These are phyloP conservation scores for Calonectria pseudoreteaudii DNA, from an alignment of 2,329 filamentous ascomycete species.

Conservation along the genomic window DNA sequence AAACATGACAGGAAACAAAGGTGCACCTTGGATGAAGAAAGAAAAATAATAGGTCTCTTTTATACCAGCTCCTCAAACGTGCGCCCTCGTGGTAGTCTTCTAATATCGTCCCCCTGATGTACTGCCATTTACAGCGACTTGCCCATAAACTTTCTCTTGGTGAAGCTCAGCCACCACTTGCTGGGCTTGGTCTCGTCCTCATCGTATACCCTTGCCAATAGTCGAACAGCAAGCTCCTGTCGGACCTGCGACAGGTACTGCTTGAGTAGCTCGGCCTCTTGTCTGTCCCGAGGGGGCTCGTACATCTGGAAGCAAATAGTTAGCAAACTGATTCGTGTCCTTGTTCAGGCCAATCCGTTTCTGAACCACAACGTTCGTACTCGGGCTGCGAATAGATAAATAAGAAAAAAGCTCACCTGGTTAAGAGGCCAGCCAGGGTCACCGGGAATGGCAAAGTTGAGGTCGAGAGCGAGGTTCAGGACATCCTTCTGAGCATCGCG, in stretches of 20 bases:
- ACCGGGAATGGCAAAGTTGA: constrained; percentile 92
- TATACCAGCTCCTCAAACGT: constrained; percentile 32
- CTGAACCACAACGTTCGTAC: background rate
- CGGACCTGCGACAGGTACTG: constrained; percentile 93
- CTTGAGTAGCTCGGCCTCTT: constrained; percentile 88
- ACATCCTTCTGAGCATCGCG: constrained; percentile 78
- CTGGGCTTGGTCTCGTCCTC: constrained; percentile 78
- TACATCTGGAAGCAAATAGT: constrained; percentile 72
- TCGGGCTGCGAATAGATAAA: background rate
- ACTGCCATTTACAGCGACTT: constrained; percentile 75
- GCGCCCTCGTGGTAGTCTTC: constrained; percentile 35
- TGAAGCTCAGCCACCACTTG: constrained; percentile 99
- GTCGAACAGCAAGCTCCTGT: constrained; percentile 86
- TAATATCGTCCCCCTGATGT: constrained; percentile 26
- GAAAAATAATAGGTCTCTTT: constrained; percentile 31
- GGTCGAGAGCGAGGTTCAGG: constrained; percentile 90
- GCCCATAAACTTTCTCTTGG: constrained; percentile 99
- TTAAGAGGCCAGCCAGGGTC: constrained; percentile 94
- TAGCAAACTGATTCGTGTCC: background rate
- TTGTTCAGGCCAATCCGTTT: background rate
- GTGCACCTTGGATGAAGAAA: constrained; percentile 17
- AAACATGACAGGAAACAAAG: constrained; percentile 2
- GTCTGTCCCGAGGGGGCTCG: constrained; percentile 85
- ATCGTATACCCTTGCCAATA: constrained; percentile 89
- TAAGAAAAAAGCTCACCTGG: constrained; percentile 66